Conservation (phyloP, 768 basidiomycete species). For the Galerina marginata region DNA sequence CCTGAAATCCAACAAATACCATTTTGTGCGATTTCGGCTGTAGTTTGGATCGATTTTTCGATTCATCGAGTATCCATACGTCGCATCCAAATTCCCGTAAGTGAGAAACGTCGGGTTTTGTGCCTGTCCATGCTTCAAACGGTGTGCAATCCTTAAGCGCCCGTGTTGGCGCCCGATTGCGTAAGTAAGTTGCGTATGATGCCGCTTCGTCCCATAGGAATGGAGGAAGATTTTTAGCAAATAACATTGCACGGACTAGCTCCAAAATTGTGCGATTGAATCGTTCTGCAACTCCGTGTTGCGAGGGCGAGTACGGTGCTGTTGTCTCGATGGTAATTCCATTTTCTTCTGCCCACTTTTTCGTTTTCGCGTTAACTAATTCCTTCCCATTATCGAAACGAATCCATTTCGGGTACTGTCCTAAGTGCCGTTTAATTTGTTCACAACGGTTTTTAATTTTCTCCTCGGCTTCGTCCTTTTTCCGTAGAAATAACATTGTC, state of each 20-base stretch:
- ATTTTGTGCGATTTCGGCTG: constrained; percentile 24
- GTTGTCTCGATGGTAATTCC: constrained; percentile 15
- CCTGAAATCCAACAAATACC: constrained; percentile 28
- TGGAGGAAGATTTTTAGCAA: not conserved
- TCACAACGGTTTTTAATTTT: constrained; percentile 20
- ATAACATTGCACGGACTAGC: not conserved
- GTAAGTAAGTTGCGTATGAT: not conserved
- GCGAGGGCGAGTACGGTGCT: constrained; percentile 15
- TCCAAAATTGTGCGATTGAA: constrained; percentile 11
- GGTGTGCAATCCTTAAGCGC: constrained; percentile 21
- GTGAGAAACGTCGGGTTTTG: constrained; percentile 29
- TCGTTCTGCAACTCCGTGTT: constrained; percentile 14
- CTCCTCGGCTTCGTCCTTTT: constrained; percentile 7
- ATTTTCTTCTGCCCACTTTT: constrained; percentile 4
- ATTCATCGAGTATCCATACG: constrained; percentile 28
- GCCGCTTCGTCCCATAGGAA: not conserved
- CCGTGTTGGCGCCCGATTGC: not conserved
- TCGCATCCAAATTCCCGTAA: constrained; percentile 31
- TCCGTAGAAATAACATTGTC: not conserved
- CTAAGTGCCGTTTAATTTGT: constrained; percentile 10
- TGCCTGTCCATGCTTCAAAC: constrained; percentile 22
- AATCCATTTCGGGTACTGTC: constrained; percentile 8
- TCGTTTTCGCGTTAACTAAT: constrained; percentile 7
- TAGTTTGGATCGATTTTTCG: constrained; percentile 21
- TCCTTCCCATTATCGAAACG: constrained; percentile 20